Base-by-base conservation (phyloP, 345 rosid species). In the Salix dunnii region DNA sequence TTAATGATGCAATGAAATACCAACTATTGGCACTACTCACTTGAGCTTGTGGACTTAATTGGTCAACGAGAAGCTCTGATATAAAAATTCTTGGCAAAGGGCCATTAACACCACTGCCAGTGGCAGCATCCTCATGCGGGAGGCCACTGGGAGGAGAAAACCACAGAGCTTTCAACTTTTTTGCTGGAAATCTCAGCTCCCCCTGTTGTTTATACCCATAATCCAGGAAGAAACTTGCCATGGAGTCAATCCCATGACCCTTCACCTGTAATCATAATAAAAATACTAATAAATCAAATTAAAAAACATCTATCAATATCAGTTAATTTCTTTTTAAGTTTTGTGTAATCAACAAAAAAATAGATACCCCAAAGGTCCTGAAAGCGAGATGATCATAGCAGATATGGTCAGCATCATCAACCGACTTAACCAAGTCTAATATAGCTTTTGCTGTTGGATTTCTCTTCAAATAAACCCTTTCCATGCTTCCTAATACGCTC, bases 311-410 rank as follows among this genome's bases (percentile, higher is more conserved):
- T 11, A 46, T 46, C 51, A 46, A 46, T 13, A 3, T 46, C 51
- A 46, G 1, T 46, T 46, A 46, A 12, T 46, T 42, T 42, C 14
- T 42, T 42, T 42, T 11, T 2, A 10, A 40, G 46, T 42, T 42
- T 42, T 42, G 10, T 46, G 51, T 14, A 46, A 46, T 46, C 4
- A 14, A 46, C 6, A 46, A 46, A 46, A 18, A 53, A 46, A 43
- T 25, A 65, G 65, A 25, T 48, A 95, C 97, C 90, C 99, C 97
- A 9, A 95, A 93, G 0, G 99, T 93, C 82, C 99, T 86, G 86
- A 91, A 95, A 25, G 99, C 99, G 40, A 95, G 67, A 84, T 93
- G 97, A 85, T 95, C 99, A 77, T 95, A 91, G 84, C 93, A 90
- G 80, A 95, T 85, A 35, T 53, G 86, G 3, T 85, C 84, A 7